These are phyloP conservation scores for Suillus placidus DNA, from an alignment of 768 basidiomycete genomes.

Conservation along the genomic window DNA sequence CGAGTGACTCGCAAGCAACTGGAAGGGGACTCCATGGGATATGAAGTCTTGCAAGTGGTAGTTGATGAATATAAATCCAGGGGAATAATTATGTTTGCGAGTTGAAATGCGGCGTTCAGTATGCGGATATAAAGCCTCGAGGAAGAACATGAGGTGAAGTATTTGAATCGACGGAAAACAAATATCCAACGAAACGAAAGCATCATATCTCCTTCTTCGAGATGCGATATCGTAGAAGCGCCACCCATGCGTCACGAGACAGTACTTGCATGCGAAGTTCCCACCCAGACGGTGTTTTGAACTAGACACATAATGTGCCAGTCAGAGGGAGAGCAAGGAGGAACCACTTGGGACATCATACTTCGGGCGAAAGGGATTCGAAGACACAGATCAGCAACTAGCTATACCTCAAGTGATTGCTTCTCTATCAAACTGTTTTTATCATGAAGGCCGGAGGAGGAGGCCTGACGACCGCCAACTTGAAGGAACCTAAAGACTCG, in stretches of 20 bases:
- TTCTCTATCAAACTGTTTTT: neutral
- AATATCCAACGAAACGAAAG: slow-evolving; percentile 4
- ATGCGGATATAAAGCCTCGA: slow-evolving; percentile 25
- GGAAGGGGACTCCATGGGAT: slow-evolving; percentile 23
- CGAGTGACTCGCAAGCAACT: slow-evolving; percentile 38
- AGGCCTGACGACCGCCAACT: neutral
- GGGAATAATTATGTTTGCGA: neutral
- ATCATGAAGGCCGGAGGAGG: neutral
- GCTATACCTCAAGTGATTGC: neutral
- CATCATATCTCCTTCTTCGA: slow-evolving; percentile 3
- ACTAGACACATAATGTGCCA: slow-evolving; percentile 1
- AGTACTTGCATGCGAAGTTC: neutral
- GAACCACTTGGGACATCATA: neutral
- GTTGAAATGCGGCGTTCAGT: slow-evolving; percentile 7
- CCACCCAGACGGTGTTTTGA: neutral
- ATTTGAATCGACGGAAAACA: slow-evolving; percentile 1
- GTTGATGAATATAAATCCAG: neutral
- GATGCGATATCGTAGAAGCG: neutral
- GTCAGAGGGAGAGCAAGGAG: slow-evolving; percentile 7
- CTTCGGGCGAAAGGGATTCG: slow-evolving; percentile 1
- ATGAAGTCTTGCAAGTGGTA: neutral
- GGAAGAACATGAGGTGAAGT: slow-evolving; percentile 22
- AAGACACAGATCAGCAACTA: slow-evolving; percentile 4
- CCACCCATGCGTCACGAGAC: neutral
- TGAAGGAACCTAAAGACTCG: neutral